A percentile compares a stretch with the other conserved stretches of the same genome.
Evolutionary conservation across 495 filamentous ascomycete species (phyloP).

Genomic region (Penicillium goetzii): DNA sequence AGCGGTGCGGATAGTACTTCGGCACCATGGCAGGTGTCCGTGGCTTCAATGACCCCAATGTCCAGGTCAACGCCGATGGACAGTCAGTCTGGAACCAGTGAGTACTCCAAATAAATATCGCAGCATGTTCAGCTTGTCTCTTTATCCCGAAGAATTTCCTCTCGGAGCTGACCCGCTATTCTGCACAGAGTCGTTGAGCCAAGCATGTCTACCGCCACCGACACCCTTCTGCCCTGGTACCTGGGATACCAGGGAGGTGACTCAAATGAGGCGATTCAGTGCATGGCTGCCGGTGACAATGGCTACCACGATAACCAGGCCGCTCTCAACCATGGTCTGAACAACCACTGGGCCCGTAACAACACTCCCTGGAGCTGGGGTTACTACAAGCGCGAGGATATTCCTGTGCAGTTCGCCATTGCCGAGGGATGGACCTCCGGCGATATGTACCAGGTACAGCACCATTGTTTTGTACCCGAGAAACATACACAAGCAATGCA

Average conservation of each 20-base stretch:
- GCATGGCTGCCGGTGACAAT: conserved; percentile 56
- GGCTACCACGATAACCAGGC: conserved; percentile 56
- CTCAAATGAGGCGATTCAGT: conserved; percentile 55
- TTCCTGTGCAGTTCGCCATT: conserved; percentile 58
- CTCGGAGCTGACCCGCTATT: background rate
- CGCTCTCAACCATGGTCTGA: conserved; percentile 52
- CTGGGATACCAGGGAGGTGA: conserved; percentile 53
- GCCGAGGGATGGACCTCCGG: conserved; percentile 58
- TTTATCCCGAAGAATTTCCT: background rate
- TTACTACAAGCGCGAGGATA: conserved; percentile 51
- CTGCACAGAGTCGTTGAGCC: conserved; percentile 27
- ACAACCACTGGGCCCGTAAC: conserved; percentile 56
- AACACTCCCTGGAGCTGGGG: conserved; percentile 61
- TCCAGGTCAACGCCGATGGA: conserved; percentile 52
- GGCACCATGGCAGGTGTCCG: conserved; percentile 60
- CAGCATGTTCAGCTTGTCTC: background rate
- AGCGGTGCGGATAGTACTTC: conserved; percentile 43
- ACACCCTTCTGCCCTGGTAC: conserved; percentile 56
- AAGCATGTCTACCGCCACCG: conserved; percentile 25
- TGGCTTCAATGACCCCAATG: conserved; percentile 61
- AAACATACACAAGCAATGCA: background rate
- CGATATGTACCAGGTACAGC: conserved; percentile 58
- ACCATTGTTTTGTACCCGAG: background rate
- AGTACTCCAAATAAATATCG: conserved; percentile 19
- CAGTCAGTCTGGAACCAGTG: conserved; percentile 54